These are phyloP conservation scores for Claviceps fusiformis DNA, from an alignment of 2,329 filamentous ascomycete genomes.

Conservation along the genomic window DNA sequence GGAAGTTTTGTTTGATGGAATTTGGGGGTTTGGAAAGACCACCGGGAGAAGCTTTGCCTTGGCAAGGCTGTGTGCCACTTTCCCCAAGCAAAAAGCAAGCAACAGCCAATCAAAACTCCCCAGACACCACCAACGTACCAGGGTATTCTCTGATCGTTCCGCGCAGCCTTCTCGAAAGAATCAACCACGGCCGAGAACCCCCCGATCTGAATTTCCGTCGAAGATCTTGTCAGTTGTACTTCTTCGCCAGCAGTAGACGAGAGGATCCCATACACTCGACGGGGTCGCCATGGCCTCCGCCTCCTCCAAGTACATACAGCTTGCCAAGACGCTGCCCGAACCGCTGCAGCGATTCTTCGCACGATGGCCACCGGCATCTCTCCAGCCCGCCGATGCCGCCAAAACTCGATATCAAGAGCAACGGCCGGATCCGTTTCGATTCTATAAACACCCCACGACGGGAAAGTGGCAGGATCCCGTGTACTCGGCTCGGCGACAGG, in stretches of 20 bases:
- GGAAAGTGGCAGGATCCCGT: conserved; percentile 73
- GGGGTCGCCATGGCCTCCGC: conserved; percentile 19
- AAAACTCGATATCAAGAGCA: conserved; percentile 39
- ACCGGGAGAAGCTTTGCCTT: neutral
- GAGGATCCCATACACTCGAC: neutral
- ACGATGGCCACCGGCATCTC: conserved; percentile 64
- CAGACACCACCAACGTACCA: neutral
- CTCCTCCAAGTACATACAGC: conserved; percentile 31
- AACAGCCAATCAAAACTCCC: conserved; percentile 4
- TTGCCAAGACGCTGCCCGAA: conserved; percentile 61
- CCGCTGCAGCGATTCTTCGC: conserved; percentile 78
- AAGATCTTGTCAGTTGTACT: neutral
- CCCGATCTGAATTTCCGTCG: neutral
- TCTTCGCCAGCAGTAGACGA: neutral
- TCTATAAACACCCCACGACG: conserved; percentile 63
- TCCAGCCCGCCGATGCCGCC: conserved; percentile 32
- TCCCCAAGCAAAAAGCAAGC: neutral
- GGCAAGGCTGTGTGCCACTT: conserved; percentile 7
- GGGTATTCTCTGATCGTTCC: neutral
- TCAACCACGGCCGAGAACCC: neutral
- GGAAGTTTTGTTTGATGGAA: neutral
- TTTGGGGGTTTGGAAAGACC: neutral
- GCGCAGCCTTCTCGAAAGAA: conserved; percentile 8
- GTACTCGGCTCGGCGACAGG: conserved; percentile 76
- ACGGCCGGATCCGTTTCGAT: conserved; percentile 67